A percentile compares a stretch with the other conserved stretches of the same genome.
These are phyloP conservation scores for Saccharomyces mikatae DNA, from an alignment of 805 yeast species.

Conservation along the genomic window DNA sequence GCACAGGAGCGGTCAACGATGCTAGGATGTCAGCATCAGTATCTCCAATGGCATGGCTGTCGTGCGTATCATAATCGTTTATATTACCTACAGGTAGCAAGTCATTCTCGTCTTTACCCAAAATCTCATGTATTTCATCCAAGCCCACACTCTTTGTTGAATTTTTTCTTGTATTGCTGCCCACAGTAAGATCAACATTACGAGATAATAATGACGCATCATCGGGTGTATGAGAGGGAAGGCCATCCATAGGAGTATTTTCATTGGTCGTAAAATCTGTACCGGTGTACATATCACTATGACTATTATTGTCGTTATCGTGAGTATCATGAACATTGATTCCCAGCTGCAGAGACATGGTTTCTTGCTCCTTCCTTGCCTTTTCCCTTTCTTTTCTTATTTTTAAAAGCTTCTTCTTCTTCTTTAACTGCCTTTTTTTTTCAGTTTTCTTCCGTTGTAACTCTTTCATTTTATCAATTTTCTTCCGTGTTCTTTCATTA, in stretches of 20 bases:
- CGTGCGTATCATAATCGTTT: constrained; percentile 5
- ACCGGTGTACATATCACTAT: not conserved
- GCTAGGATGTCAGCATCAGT: constrained; percentile 28
- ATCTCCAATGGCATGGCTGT: constrained; percentile 7
- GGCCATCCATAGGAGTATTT: not conserved
- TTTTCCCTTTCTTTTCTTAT: constrained; percentile 27
- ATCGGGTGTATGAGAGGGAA: not conserved
- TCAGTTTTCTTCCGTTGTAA: constrained; percentile 29
- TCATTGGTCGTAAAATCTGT: not conserved
- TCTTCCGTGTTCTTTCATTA: constrained; percentile 29
- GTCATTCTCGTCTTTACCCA: constrained; percentile 21
- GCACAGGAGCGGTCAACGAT: constrained; percentile 30
- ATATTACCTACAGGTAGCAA: constrained; percentile 11
- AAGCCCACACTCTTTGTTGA: constrained; percentile 26
- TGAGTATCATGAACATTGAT: not conserved
- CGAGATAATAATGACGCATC: not conserved
- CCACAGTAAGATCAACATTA: not conserved
- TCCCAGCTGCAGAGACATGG: not conserved
- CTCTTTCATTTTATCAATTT: constrained; percentile 31
- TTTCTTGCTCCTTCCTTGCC: constrained; percentile 14
- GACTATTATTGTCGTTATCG: not conserved
- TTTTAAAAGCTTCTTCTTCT: constrained; percentile 28
- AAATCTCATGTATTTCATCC: constrained; percentile 26
- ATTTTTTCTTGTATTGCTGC: constrained; percentile 12
- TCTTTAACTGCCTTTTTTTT: constrained; percentile 28